Percentiles rank a stretch among this genome's conserved stretches.
Conservation (phyloP, 495 filamentous ascomycete species). For the Trichoderma erinaceum region DNA sequence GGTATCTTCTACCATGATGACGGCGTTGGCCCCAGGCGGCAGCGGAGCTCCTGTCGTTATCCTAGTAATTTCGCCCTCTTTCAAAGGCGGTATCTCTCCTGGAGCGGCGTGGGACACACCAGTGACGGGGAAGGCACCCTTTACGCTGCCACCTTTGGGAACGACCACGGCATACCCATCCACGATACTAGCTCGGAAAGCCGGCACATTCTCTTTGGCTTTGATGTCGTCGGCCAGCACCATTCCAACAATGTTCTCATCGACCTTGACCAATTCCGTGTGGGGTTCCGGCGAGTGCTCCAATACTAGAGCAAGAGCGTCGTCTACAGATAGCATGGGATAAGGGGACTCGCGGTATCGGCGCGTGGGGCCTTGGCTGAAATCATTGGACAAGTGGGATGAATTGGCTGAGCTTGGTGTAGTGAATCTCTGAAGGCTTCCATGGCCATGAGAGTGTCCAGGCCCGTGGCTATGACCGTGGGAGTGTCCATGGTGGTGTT, state of each 20-base stretch:
- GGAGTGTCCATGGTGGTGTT: constrained; percentile 38
- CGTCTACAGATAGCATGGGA: constrained; percentile 80
- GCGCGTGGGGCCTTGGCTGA: constrained; percentile 65
- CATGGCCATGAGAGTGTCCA: constrained; percentile 60
- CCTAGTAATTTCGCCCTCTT: constrained; percentile 70
- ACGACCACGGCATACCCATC: constrained; percentile 87
- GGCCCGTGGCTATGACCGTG: constrained; percentile 60
- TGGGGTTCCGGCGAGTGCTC: constrained; percentile 58
- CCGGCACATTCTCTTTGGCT: constrained; percentile 77
- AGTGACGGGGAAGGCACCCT: constrained; percentile 78
- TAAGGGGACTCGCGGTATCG: constrained; percentile 83
- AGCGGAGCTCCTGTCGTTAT: constrained; percentile 94
- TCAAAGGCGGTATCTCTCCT: constrained; percentile 52
- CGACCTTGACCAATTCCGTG: constrained; percentile 51
- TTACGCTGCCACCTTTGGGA: constrained; percentile 52
- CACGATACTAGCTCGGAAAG: constrained; percentile 92
- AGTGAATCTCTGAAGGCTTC: constrained; percentile 65
- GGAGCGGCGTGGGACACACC: constrained; percentile 78
- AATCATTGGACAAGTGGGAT: constrained; percentile 65
- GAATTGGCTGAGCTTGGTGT: constrained; percentile 47
- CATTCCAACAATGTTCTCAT: constrained; percentile 58
- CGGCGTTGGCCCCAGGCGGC: constrained; percentile 79
- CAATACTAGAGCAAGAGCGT: constrained; percentile 67
- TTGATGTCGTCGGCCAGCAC: constrained; percentile 79
- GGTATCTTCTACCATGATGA: constrained; percentile 98